Base-by-base conservation (phyloP, 2,329 filamentous ascomycete species). In the Dothideomycetidae sp. region DNA sequence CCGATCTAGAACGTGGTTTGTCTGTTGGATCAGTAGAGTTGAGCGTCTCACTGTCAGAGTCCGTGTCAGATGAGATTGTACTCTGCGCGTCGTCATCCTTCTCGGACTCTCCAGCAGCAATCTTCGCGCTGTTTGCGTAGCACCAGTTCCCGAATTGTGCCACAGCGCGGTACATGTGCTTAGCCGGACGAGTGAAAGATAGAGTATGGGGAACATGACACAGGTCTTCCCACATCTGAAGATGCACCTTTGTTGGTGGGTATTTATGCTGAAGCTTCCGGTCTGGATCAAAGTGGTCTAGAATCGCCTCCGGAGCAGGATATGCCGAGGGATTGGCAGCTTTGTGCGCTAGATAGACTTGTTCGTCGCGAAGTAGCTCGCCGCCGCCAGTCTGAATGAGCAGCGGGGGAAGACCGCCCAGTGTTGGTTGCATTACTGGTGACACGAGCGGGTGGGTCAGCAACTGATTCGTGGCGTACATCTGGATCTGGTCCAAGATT, bases 181-280 rank as follows among this genome's bases (percentile, higher is more conserved):
- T 96, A 31, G 88, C 90, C 1, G 90, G 90, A n/a, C 78, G 72
- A 0, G 88, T 96, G 55, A 93, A 96, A 50, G 83, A 93, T n/a
- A 96, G 67, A 0, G 86, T 94, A 1, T 88, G 83, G 0, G 80
- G 78, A 4, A 93, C 86, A 53, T 96, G 88, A 50, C 90, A 96
- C 2, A 96, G 64, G 49, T 93, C 81, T 41, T 96, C 88, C 86
- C 88, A 96, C 1, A 96, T 78, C 54, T 96, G 90, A 2, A 98
- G 68, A 53, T 94, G 85, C 0, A 96, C 88, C 48, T 93, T 74
- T 0, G 90, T 98, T 0, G 85, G 82, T 40, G 75, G 73, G 56
- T 83, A 92, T 44, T 69, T 75, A 23, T 67, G 62, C 11, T 90
- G 51, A 10, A 56, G 59, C 9, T 57, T 52, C 21, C 66, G 55